These are phyloP conservation scores for Tardiomyces depauwii DNA, from an alignment of 1,139 yeast species.

Conservation along the genomic window DNA sequence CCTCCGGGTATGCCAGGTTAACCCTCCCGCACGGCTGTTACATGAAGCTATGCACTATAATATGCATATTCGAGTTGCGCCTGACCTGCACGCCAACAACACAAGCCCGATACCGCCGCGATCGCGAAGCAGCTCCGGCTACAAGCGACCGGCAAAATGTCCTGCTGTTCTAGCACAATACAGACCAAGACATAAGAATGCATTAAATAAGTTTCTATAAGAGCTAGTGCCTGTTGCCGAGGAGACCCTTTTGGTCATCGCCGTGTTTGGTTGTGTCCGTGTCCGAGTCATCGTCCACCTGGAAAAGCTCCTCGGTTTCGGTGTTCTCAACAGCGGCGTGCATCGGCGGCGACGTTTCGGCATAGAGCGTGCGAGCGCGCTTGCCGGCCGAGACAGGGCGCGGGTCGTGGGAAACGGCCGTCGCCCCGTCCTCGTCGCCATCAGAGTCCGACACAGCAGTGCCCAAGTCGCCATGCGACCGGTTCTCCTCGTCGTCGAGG, in stretches of 20 bases:
- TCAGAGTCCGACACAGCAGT: slow-evolving; percentile 1
- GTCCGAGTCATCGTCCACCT: slow-evolving; percentile 3
- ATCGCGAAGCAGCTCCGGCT: no score
- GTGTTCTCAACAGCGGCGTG: neutral
- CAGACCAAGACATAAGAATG: no score
- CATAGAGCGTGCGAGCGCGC: neutral
- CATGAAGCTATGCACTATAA: no score
- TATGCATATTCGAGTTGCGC: no score
- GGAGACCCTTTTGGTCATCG: neutral
- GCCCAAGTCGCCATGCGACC: neutral
- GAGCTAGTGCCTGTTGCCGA: neutral
- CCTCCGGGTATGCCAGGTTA: no score
- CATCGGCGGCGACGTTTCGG: neutral
- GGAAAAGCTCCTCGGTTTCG: slow-evolving; percentile 1
- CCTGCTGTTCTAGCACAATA: no score
- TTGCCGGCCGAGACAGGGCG: neutral
- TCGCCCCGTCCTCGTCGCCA: slow-evolving; percentile 4
- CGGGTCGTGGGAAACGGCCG: neutral
- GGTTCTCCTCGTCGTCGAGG: slow-evolving; percentile 11
- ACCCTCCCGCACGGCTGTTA: no score
- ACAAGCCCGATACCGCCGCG: no score
- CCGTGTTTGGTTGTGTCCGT: neutral
- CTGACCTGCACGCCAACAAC: no score
- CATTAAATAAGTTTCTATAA: no score
- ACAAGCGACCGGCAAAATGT: no score